Conservation (phyloP, 352 stramenopile species). For the Peronospora destructor region DNA sequence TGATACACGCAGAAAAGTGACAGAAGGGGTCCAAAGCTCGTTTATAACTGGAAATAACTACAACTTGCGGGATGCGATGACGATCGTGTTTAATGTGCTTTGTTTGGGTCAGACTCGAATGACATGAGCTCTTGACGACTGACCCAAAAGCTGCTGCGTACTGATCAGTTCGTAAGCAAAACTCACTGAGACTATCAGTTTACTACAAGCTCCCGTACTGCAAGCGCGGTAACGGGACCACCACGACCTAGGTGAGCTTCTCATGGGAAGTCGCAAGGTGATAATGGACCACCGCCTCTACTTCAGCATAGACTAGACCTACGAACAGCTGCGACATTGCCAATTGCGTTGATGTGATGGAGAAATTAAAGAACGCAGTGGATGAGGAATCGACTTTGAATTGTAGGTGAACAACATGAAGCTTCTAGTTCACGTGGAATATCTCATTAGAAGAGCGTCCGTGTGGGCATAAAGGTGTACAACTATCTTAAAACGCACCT, state of each 20-base stretch:
- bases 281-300: slow-evolving; percentile 80
- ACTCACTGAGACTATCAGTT: slow-evolving; percentile 97
- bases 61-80: slow-evolving; percentile 55
- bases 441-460: slow-evolving; percentile 65
- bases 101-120: slow-evolving; percentile 1
- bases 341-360: slow-evolving; percentile 71
- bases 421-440: slow-evolving; percentile 93
- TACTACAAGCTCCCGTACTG: slow-evolving; percentile 97
- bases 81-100: slow-evolving; percentile 68
- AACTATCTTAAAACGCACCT: slow-evolving; percentile 95
- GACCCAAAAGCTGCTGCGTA: background rate
- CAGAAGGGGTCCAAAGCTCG: no score
- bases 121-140: background rate
- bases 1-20: no score
- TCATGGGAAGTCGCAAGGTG: slow-evolving; percentile 93
- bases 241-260: slow-evolving; percentile 90
- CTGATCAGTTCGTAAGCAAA: slow-evolving; percentile 94
- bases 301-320: slow-evolving; percentile 77
- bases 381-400: slow-evolving; percentile 97
- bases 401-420: slow-evolving; percentile 98
- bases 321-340: slow-evolving; percentile 88
- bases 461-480: slow-evolving; percentile 49
- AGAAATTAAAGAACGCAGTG: slow-evolving; percentile 91
- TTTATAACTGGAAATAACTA: slow-evolving; percentile 15
- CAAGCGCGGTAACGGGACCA: slow-evolving; percentile 81